phyloP scores from a whole-genome alignment of 208 protist species.

The Leishmania gerbilli region DNA sequence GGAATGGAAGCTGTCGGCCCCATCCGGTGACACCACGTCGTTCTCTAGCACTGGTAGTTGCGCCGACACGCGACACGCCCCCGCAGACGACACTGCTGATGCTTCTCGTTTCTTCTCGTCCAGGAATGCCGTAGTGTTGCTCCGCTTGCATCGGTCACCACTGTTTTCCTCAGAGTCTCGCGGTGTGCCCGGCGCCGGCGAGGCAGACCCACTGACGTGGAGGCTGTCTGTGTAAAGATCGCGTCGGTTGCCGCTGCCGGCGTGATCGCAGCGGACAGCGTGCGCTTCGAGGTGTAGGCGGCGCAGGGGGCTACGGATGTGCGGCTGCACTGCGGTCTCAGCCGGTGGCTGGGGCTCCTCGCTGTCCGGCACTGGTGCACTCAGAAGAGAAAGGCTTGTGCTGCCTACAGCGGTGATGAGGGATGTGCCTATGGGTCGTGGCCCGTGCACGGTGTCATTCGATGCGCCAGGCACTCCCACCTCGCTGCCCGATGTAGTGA shows the following conservation, averaged over 20 bases:
- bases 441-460: background rate
- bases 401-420: background rate
- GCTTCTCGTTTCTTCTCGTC: background rate
- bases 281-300: background rate
- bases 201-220: background rate
- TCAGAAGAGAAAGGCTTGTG: background rate
- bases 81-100: background rate
- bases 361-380: background rate
- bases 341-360: background rate
- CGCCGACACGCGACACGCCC: background rate
- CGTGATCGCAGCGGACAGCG: background rate
- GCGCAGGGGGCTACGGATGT: background rate
- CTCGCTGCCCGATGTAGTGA: background rate
- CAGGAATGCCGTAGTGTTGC: background rate
- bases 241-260: background rate
- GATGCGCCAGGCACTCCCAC: background rate
- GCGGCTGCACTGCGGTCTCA: background rate
- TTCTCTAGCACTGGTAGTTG: background rate
- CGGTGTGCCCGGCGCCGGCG: background rate
- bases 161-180: background rate
- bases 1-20: slow-evolving; percentile 5
- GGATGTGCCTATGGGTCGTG: background rate
- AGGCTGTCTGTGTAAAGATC: background rate
- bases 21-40: background rate
- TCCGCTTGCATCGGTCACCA: background rate